These are phyloP conservation scores for Boletus edulis DNA, from an alignment of 768 basidiomycete genomes.

Conservation along the genomic window DNA sequence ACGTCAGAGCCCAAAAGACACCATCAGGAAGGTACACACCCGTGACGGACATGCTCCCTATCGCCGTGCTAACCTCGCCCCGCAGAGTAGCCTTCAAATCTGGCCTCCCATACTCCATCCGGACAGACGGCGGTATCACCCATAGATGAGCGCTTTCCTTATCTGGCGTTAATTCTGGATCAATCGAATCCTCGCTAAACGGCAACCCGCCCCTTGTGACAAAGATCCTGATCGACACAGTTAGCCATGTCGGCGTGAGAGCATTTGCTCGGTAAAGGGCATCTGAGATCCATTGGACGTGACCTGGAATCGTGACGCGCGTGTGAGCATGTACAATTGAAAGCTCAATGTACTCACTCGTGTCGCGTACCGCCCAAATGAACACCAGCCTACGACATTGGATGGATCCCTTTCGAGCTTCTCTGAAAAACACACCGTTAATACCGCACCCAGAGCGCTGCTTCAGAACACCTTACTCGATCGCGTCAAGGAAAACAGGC, in stretches of 20 bases:
- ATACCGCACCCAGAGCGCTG: background rate
- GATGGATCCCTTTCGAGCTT: slow-evolving; percentile 16
- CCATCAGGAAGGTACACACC: slow-evolving; percentile 33
- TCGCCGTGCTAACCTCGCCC: slow-evolving; percentile 34
- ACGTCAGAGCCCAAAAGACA: background rate
- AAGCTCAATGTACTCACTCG: slow-evolving; percentile 30
- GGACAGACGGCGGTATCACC: slow-evolving; percentile 19
- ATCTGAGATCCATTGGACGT: slow-evolving; percentile 47
- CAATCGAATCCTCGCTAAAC: slow-evolving; percentile 11
- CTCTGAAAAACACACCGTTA: slow-evolving; percentile 7
- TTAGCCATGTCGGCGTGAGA: slow-evolving; percentile 28
- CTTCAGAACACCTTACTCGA: slow-evolving; percentile 34
- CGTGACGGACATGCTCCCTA: slow-evolving; percentile 45
- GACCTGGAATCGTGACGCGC: slow-evolving; percentile 18
- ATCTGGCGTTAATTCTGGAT: slow-evolving; percentile 18
- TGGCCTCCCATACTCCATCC: slow-evolving; percentile 39
- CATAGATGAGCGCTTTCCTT: slow-evolving; percentile 7
- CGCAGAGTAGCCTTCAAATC: slow-evolving; percentile 37
- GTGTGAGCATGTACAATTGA: background rate
- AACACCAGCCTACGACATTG: slow-evolving; percentile 43
- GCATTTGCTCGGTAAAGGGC: slow-evolving; percentile 33
- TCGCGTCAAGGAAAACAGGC: slow-evolving; percentile 41
- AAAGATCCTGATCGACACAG: slow-evolving; percentile 40
- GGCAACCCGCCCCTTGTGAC: slow-evolving; percentile 30
- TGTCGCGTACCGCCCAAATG: slow-evolving; percentile 50